Conservation (phyloP, 2,329 filamentous ascomycete species). For the Fusarium ramigenum region DNA sequence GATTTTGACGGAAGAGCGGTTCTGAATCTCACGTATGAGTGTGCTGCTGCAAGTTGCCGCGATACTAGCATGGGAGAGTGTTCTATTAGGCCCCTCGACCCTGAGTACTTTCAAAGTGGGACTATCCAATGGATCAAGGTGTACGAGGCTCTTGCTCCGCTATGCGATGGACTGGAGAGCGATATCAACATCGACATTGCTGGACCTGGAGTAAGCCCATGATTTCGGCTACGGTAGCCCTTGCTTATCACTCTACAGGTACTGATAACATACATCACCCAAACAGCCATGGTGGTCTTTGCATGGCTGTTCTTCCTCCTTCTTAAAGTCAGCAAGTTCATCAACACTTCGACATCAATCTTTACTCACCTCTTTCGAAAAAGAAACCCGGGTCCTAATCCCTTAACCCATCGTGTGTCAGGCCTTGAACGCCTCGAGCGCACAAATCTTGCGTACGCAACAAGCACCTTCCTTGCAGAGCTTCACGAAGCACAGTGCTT, state of each 20-base stretch:
- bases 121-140: background rate
- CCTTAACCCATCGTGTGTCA: background rate
- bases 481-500: constrained; percentile 27
- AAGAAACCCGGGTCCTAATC: rapidly evolving
- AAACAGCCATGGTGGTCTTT: constrained; percentile 8
- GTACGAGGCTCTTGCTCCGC: background rate
- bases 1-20: background rate
- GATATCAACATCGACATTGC: constrained; percentile 17
- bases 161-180: background rate
- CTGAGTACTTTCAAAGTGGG: background rate
- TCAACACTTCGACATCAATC: background rate
- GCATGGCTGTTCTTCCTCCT: constrained; percentile 5
- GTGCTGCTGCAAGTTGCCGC: constrained; percentile 7
- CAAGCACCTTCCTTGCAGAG: constrained; percentile 15
- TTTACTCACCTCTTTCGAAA: background rate
- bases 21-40: constrained; percentile 2
- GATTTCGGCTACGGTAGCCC: rapidly evolving
- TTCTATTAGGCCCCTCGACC: background rate
- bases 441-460: constrained; percentile 2
- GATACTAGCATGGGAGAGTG: constrained; percentile 6
- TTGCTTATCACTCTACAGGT: background rate
- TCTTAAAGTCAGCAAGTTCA: background rate
- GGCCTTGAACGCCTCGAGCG: background rate
- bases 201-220: constrained; percentile 6
- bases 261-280: constrained; percentile 16